Evolutionary conservation across 495 filamentous ascomycete species (phyloP), one percentile per base, ranked within the genome.

Genomic region (Evernia prunastri): DNA sequence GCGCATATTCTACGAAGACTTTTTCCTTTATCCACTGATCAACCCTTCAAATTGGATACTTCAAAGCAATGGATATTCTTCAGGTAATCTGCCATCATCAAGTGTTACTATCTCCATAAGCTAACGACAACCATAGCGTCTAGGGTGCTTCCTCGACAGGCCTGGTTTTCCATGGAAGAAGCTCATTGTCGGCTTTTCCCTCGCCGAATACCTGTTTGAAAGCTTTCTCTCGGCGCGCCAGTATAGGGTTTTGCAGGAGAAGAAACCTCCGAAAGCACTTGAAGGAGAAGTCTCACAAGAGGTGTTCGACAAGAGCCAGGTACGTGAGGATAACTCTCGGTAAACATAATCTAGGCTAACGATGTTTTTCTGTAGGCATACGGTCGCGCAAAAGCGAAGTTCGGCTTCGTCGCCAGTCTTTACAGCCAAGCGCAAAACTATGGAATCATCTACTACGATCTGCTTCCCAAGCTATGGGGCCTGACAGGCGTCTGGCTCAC

Each of bases 141-240:
- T 97, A 63, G 89, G 91, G 69, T 82, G 84, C 75, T 84, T 87
- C 72, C 86, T 97, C 56, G 95, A 98, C 80, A 86, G 89, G 69
- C 93, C 94, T 60, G 79, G 87, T 68, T 94, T 97, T 78, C 93
- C 95, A 60, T 98, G 94, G 94, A 98, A 97, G 86, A 86, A 83
- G 72, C 85, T 98, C 64, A 90, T 98, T 69, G 84, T 97, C 62
- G 89, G 91, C 61, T 97, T 98, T 78, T 92, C 91, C 15, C 66
- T 96, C 65, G 89, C 85, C 54, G 91, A 98, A 72, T 97, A 88
- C 72, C 72, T 89, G 56, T 87, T 98, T 67, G 94, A 97, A 71
- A 85, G 86, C 59, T 88, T 90, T 72, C 82, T 98, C 6, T 89
- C 89, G 23, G 76, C 88, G 53, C 90, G 95, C 31, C 94, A 98